phyloP scores from a whole-genome alignment of 1,139 yeast genomes.

The Arxiozyma heterogenica region DNA sequence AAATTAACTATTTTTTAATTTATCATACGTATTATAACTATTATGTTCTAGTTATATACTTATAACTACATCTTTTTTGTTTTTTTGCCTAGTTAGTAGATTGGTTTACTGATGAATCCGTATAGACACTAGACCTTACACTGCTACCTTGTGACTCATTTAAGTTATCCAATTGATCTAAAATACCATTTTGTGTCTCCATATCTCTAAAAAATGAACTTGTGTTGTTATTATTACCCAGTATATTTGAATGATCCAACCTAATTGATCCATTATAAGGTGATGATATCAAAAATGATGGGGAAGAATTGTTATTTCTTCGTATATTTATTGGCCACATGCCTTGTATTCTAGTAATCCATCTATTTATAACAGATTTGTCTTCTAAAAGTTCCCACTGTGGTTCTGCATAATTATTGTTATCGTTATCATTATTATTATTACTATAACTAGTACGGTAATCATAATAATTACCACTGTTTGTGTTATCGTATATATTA shows the following conservation, averaged over 20 bases:
- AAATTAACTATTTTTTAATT: no score
- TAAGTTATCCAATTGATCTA: slow-evolving; percentile 24
- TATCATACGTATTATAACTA: no score
- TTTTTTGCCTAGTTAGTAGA: background rate
- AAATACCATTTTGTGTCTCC: slow-evolving; percentile 27
- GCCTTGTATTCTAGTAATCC: background rate
- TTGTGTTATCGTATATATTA: background rate
- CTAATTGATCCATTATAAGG: slow-evolving; percentile 2
- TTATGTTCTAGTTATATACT: no score
- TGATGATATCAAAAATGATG: background rate
- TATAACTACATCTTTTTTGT: no score
- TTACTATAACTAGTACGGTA: background rate
- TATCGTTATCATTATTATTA: background rate
- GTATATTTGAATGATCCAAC: background rate
- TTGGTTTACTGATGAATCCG: background rate
- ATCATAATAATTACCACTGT: no score
- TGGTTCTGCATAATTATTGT: slow-evolving; percentile 1
- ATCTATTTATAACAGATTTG: slow-evolving; percentile 1
- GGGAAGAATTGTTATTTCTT: background rate
- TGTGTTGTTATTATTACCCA: background rate
- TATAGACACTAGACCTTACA: slow-evolving; percentile 4
- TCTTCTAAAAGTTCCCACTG: slow-evolving; percentile 17
- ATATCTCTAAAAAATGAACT: slow-evolving; percentile 23
- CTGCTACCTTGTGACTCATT: slow-evolving; percentile 5
- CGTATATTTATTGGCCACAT: background rate